phyloP scores from a whole-genome alignment of 2,329 filamentous ascomycete genomes.

The Aspergillus bombycis region DNA sequence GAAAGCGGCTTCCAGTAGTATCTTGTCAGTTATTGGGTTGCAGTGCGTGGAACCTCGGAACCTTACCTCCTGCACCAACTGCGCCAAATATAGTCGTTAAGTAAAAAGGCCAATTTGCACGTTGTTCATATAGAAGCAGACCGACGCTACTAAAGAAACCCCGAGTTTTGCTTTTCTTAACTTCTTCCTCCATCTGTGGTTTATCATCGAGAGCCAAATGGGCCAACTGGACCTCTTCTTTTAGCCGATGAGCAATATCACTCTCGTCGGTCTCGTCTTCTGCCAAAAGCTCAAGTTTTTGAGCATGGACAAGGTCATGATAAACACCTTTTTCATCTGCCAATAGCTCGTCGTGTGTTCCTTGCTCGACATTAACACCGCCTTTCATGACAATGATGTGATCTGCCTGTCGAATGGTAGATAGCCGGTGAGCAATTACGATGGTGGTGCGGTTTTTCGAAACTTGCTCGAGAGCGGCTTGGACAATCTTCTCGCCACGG shows the following conservation, averaged over 20 bases:
- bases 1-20: constrained; percentile 26
- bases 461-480: constrained; percentile 56
- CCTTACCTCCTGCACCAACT: constrained; percentile 36
- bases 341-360: constrained; percentile 74
- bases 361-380: constrained; percentile 72
- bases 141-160: constrained; percentile 26
- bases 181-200: constrained; percentile 1
- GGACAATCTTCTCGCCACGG: constrained; percentile 58
- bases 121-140: constrained; percentile 37
- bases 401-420: constrained; percentile 75
- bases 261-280: constrained; percentile 10
- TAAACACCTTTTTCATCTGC: constrained; percentile 64
- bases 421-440: constrained; percentile 75
- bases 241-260: constrained; percentile 3
- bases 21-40: neutral
- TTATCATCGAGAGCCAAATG: neutral
- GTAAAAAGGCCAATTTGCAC: constrained; percentile 34
- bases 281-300: constrained; percentile 28
- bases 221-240: constrained; percentile 5
- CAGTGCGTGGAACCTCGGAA: neutral
- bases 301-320: constrained; percentile 63
- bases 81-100: constrained; percentile 27
- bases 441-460: constrained; percentile 69
- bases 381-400: constrained; percentile 75
- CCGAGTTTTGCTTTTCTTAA: constrained; percentile 8